These are phyloP conservation scores for Thamnidium elegans DNA, from an alignment of 192 early-diverging fungal genomes.

Conservation along the genomic window DNA sequence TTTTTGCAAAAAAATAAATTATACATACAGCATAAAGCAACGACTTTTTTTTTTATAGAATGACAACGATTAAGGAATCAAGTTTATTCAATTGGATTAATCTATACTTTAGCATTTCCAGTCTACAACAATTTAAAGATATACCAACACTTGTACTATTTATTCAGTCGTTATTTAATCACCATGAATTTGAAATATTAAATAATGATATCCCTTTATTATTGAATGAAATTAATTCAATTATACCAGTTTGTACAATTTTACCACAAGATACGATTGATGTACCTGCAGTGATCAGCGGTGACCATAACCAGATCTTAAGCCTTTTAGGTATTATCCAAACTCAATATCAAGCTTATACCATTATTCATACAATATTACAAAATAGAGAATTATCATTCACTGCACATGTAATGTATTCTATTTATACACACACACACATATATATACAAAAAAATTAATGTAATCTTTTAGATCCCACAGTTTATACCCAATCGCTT, in stretches of 20 bases:
- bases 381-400: conserved; percentile 8
- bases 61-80: not conserved
- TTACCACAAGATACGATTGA: not conserved
- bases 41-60: not conserved
- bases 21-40: conserved; percentile 1
- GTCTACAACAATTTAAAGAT: not conserved
- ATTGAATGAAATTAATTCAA: not conserved
- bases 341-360: conserved; percentile 9
- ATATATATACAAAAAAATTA: not conserved
- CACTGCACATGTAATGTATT: conserved; percentile 13
- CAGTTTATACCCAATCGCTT: conserved; percentile 17
- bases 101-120: not conserved
- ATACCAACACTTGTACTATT: not conserved
- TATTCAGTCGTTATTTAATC: not conserved
- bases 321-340: conserved; percentile 12
- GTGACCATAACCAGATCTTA: not conserved
- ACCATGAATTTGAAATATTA: not conserved
- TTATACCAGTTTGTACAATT: not conserved
- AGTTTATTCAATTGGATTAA: conserved; percentile 17
- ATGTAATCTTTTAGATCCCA: no score
- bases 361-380: conserved; percentile 1
- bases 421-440: not conserved
- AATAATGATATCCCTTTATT: not conserved
- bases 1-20: conserved; percentile 1
- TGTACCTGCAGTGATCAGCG: not conserved